Conservation (phyloP, 192 early-diverging fungal species). For the Coemansia sp. region DNA sequence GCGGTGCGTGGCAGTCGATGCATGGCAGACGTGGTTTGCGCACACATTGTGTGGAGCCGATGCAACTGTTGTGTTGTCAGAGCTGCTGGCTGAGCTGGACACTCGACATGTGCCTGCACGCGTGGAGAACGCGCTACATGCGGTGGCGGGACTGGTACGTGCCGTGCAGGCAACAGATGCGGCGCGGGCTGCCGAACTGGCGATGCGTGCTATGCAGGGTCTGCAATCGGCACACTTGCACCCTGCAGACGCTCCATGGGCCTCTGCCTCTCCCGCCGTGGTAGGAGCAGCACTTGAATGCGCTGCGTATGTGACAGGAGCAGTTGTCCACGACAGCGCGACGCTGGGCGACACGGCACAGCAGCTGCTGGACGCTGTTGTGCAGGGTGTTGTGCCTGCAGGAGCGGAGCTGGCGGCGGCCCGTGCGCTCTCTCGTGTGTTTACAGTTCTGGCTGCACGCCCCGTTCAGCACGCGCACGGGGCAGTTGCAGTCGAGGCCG, state of each 20-base stretch:
- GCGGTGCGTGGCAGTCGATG: slow-evolving; percentile 21
- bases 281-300: slow-evolving; percentile 37
- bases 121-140: slow-evolving; percentile 23
- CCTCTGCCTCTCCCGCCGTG: slow-evolving; percentile 12
- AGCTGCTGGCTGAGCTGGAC: neutral
- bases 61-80: neutral
- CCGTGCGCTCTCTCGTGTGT: slow-evolving; percentile 19
- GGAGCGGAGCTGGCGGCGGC: neutral
- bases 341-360: slow-evolving; percentile 15
- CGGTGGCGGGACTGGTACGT: slow-evolving; percentile 20
- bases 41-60: neutral
- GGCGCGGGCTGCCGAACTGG: slow-evolving; percentile 19
- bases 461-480: slow-evolving; percentile 11
- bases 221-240: slow-evolving; percentile 9
- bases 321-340: slow-evolving; percentile 20
- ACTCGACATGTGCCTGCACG: slow-evolving; percentile 22
- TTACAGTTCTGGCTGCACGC: slow-evolving; percentile 2
- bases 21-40: slow-evolving; percentile 31
- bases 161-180: slow-evolving; percentile 14
- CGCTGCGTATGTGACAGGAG: slow-evolving; percentile 10
- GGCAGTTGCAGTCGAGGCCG: slow-evolving; percentile 19
- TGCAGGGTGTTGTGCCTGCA: slow-evolving; percentile 6
- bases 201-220: slow-evolving; percentile 6
- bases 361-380: slow-evolving; percentile 19
- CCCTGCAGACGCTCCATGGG: neutral